These are phyloP conservation scores for Triangularia setosa DNA, from an alignment of 2,329 filamentous ascomycete species.

Conservation along the genomic window DNA sequence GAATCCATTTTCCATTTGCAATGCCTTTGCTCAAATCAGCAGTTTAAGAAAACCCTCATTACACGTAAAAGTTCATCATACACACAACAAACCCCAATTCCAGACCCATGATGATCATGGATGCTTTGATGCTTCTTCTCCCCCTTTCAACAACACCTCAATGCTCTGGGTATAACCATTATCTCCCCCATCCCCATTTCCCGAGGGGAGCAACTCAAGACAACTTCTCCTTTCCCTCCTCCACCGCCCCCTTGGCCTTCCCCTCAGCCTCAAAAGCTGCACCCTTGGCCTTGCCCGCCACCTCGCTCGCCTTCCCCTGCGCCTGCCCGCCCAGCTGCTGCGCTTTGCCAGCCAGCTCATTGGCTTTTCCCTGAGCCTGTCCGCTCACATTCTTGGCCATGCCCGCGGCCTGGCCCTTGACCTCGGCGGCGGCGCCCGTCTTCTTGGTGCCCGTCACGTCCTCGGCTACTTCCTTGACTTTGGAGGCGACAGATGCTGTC, in stretches of 20 bases:
- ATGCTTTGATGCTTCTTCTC: too few species aligned
- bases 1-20: neutral
- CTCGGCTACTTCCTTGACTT: slow-evolving; percentile 45
- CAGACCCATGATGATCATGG: neutral
- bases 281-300: slow-evolving; percentile 41
- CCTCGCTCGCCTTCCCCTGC: slow-evolving; percentile 34
- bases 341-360: slow-evolving; percentile 24
- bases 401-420: slow-evolving; percentile 33
- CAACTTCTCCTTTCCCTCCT: slow-evolving; percentile 16
- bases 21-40: neutral
- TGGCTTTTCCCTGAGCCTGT: slow-evolving; percentile 42
- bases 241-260: slow-evolving; percentile 41
- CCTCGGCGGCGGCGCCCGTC: slow-evolving; percentile 38
- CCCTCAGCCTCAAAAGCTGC: slow-evolving; percentile 38
- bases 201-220: too few species aligned
- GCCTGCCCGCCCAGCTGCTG: slow-evolving; percentile 31
- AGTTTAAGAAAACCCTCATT: neutral
- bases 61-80: neutral
- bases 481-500: slow-evolving; percentile 39
- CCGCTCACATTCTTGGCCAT: slow-evolving; percentile 34
- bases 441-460: slow-evolving; percentile 35
- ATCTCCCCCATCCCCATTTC: neutral
- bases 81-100: neutral
- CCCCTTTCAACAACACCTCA: too few species aligned
- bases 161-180: neutral